Conservation (phyloP, 169 alveolate species). For the Amoebophrya sp. region DNA sequence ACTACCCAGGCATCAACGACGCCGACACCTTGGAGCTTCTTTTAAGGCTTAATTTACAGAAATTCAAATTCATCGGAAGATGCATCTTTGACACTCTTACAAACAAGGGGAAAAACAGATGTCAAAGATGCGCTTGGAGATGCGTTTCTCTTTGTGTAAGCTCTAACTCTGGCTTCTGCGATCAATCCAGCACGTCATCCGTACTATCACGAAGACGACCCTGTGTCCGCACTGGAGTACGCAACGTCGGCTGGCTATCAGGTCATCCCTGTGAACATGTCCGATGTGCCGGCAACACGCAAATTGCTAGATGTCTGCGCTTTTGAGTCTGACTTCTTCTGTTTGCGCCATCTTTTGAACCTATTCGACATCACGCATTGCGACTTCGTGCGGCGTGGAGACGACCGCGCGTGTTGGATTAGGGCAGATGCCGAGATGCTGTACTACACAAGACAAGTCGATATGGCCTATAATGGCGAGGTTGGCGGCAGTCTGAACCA, state of each 20-base stretch:
- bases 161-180: not conserved
- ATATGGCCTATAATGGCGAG: not conserved
- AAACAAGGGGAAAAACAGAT: too few relatives aligned
- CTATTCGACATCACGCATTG: not conserved
- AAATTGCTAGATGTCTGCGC: not conserved
- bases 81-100: too few relatives aligned
- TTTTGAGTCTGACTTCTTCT: not conserved
- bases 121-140: too few relatives aligned
- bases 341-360: not conserved
- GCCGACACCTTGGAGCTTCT: not conserved
- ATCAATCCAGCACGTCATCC: not conserved
- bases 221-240: not conserved
- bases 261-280: not conserved
- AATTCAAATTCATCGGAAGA: too few relatives aligned
- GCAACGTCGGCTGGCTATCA: not conserved
- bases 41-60: too few relatives aligned
- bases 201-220: not conserved
- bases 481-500: not conserved
- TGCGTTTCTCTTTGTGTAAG: too few relatives aligned
- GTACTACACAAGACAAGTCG: not conserved
- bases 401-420: not conserved
- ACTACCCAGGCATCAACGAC: not conserved
- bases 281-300: not conserved
- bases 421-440: not conserved
- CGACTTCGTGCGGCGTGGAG: not conserved